These are phyloP conservation scores for Sarocladium oryzae DNA, from an alignment of 2,329 filamentous ascomycete species.

Conservation along the genomic window DNA sequence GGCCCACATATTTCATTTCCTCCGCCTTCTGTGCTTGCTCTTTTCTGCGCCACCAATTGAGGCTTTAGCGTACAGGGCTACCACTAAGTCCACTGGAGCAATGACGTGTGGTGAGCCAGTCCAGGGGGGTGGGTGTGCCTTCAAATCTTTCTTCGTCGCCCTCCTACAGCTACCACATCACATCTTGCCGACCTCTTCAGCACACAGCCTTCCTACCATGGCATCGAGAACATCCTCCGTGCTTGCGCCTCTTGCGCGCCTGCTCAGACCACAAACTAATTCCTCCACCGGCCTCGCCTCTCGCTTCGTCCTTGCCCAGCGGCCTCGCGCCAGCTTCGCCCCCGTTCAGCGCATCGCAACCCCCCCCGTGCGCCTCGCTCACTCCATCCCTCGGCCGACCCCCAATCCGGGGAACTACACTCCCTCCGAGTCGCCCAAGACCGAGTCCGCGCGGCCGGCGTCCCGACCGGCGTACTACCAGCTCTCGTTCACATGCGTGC, in stretches of 20 bases:
- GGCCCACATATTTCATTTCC: too few relatives aligned
- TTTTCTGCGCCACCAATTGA: too few relatives aligned
- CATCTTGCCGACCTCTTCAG: too few relatives aligned
- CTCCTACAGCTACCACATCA: not conserved
- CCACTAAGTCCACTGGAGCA: not conserved
- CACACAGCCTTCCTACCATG: too few relatives aligned
- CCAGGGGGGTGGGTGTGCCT: too few relatives aligned
- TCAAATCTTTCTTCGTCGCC: constrained; percentile 15
- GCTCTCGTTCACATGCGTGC: constrained; percentile 87
- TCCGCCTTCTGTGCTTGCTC: too few relatives aligned
- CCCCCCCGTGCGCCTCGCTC: constrained; percentile 22
- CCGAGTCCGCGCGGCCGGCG: constrained; percentile 1
- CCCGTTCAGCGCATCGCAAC: constrained; percentile 11
- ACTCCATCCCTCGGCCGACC: constrained; percentile 29
- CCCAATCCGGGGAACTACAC: constrained; percentile 10
- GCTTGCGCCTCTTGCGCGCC: constrained; percentile 14
- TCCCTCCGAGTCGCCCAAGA: constrained; percentile 1
- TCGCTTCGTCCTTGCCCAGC: constrained; percentile 15
- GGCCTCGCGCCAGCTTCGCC: constrained; percentile 11
- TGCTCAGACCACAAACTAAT: constrained; percentile 7
- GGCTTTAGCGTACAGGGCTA: too few relatives aligned
- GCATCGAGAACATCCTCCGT: constrained; percentile 19
- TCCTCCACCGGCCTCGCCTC: constrained; percentile 13
- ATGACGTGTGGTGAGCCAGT: constrained; percentile 4
- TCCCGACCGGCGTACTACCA: constrained; percentile 62